These are phyloP conservation scores for Casuarina equisetifolia DNA, from an alignment of 306 rosid species.

Conservation along the genomic window DNA sequence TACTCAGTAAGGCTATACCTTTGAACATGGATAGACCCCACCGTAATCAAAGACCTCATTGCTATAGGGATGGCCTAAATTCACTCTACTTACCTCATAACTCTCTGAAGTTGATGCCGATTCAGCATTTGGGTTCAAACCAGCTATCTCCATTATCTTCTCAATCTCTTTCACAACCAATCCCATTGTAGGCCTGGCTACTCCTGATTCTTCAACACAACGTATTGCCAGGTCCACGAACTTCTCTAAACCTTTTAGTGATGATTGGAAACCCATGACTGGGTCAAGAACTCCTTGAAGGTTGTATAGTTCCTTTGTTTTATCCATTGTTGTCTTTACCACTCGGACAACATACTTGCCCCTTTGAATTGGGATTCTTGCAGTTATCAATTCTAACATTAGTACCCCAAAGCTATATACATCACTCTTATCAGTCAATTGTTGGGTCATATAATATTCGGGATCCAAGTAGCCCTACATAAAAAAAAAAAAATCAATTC, in stretches of 20 bases:
- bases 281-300: constrained; percentile 36
- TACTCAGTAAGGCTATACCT: constrained; percentile 6
- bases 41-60: constrained; percentile 13
- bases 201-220: constrained; percentile 37
- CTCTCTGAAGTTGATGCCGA: constrained; percentile 27
- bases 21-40: constrained; percentile 17
- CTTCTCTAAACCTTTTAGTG: constrained; percentile 29
- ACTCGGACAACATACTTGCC: constrained; percentile 43
- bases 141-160: constrained; percentile 31
- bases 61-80: constrained; percentile 13
- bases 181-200: constrained; percentile 44
- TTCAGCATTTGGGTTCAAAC: constrained; percentile 24
- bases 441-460: constrained; percentile 46
- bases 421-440: constrained; percentile 49
- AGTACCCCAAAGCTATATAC: constrained; percentile 55
- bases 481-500: neutral
- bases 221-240: constrained; percentile 44
- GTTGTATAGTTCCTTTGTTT: constrained; percentile 28
- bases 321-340: constrained; percentile 30
- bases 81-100: constrained; percentile 9
- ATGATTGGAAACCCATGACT: constrained; percentile 14
- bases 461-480: constrained; percentile 63
- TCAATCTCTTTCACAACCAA: constrained; percentile 48
- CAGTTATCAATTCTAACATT: constrained; percentile 50
- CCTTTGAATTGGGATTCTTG: constrained; percentile 38